Evolutionary conservation across 2,329 filamentous ascomycete genomes (phyloP), one percentile per base, ranked within the genome.

Genomic region (Verticillium isaacii): DNA sequence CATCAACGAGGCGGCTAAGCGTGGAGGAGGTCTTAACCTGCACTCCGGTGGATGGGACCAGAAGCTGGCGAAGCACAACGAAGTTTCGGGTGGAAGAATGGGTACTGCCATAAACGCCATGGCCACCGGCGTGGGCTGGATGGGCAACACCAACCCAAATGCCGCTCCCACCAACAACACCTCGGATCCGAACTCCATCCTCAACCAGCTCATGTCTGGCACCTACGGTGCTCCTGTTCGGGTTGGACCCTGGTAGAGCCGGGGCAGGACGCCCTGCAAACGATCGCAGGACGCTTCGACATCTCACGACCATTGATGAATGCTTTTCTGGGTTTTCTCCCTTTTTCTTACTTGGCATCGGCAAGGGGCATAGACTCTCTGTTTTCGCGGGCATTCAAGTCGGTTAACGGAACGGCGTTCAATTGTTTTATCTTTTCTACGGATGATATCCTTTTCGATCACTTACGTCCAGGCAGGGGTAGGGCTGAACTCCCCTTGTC

Each of bases 11-110:
- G 92, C 93, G 2, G 89, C 90, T 25, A 98, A 98, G 80, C 86
- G 91, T 67, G 94, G 92, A 12, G 93, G 92, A 32, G 95, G 95
- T 37, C 95, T 98, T 69, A 88, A 92, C 66, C 73, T 99, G 66
- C 91, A 97, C 70, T 91, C 92, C 56, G 93, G 91, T 60, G 91
- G 91, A 63, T 99, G 95, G 95, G 94, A 98, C 70, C 89, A 95
- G 74, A 91, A 88, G 68, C 79, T 99, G 55, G 81, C 87, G 32
- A 92, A 92, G 71, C 95, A 99, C 78, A 94, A 98, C 72, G 88
- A 95, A 67, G 87, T 89, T 66, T 94, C 92, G 5, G 89, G 89
- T 52, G 93, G 92, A 32, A 90, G 91, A 70, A 84, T 99, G 75
- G 87, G 89, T 64, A 85, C 87, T 54, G 95, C 93, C 39, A 87